These are phyloP conservation scores for Tetrapisispora taiwanensis DNA, from an alignment of 805 yeast genomes.

Conservation along the genomic window DNA sequence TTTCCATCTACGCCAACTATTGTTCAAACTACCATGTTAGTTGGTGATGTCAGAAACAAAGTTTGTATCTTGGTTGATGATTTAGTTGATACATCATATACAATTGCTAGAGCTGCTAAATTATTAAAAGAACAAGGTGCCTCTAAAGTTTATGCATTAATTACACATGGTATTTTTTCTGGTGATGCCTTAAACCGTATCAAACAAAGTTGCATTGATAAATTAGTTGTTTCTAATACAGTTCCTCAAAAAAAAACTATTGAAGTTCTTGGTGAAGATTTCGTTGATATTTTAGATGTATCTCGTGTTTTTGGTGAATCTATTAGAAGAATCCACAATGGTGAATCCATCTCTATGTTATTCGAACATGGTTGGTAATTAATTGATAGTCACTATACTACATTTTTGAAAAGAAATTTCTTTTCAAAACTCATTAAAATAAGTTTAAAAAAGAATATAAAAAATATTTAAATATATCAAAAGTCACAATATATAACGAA, in stretches of 20 bases:
- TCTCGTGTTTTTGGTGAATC: conserved; percentile 88
- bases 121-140: conserved; percentile 92
- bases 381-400: neutral
- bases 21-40: conserved; percentile 84
- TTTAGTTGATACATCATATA: conserved; percentile 84
- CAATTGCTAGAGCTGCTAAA: conserved; percentile 87
- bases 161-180: conserved; percentile 87
- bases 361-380: conserved; percentile 64
- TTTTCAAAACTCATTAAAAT: too few species aligned
- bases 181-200: conserved; percentile 82
- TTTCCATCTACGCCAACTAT: conserved; percentile 13
- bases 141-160: conserved; percentile 68
- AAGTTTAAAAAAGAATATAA: too few species aligned
- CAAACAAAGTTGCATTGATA: conserved; percentile 60
- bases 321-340: conserved; percentile 90
- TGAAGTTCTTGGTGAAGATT: conserved; percentile 40
- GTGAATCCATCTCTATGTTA: conserved; percentile 88
- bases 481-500: neutral
- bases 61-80: conserved; percentile 91
- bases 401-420: neutral
- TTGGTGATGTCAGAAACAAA: conserved; percentile 83
- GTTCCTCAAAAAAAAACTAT: conserved; percentile 70
- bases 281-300: conserved; percentile 77
- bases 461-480: too few species aligned
- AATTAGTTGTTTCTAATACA: conserved; percentile 78